Evolutionary conservation across 306 rosid genomes (phyloP), one percentile per base, ranked within the genome.

Genomic region (Betula pendula): DNA sequence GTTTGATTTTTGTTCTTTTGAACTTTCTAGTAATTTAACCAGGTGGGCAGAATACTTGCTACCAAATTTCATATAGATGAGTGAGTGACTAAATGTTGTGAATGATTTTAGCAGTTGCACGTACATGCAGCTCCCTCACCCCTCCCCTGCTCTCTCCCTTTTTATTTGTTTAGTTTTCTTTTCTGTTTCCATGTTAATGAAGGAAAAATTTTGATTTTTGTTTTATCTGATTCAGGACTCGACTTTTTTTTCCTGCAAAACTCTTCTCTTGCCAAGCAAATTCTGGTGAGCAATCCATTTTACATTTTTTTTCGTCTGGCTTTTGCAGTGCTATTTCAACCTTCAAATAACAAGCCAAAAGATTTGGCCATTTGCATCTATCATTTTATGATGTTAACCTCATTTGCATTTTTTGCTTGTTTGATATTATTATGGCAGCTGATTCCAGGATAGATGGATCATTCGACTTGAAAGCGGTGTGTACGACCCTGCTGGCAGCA

Each of bases 401-500:
- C n/a, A n/a, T n/a, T n/a, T n/a, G n/a, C n/a, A n/a, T n/a, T n/a
- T n/a, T n/a, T n/a, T n/a, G n/a, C n/a, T n/a, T n/a, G n/a, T n/a
- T n/a, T n/a, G n/a, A n/a, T n/a, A n/a, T n/a, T 71, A n/a, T 76
- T 49, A 48, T 66, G 25, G 14, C 77, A 58, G 83, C 85, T 43
- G 90, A 83, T 70, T 81, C 87, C 52, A 88, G 86, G 74, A 65
- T 81, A 82, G 80, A 92, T 29, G 90, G 91, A 49, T 81, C 93
- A 0, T 81, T 81, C 55, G 85, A 78, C 83, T 13, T 74, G 20
- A 85, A 80, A 72, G 70, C 68, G 60, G 80, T 89, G 52, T 65
- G 92, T 77, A 84, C 93, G 10, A 83, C 90, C 51, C 86, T 92
- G 72, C 84, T 94, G 80, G 90, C 80, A 22, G 96, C 95, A 52